Evolutionary conservation across 768 basidiomycete genomes (phyloP).

Genomic region (Leucocoprinus sp.): DNA sequence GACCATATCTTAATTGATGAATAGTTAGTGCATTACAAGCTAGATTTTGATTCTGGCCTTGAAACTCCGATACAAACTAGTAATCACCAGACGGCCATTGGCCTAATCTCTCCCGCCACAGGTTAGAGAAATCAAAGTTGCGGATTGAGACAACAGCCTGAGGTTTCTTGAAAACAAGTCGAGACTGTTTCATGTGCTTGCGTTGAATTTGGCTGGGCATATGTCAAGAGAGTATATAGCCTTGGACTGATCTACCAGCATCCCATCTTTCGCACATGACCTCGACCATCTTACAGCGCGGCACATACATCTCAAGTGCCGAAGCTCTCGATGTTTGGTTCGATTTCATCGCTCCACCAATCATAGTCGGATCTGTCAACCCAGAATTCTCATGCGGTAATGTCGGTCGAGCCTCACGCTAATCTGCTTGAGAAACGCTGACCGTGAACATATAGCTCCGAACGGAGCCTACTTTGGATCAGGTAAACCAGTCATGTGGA

Average conservation of each 20-base stretch:
- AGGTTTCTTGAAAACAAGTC: not conserved
- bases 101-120: too few relatives aligned
- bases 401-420: not conserved
- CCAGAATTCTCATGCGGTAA: not conserved
- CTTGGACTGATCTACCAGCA: not conserved
- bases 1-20: too few relatives aligned
- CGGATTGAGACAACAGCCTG: too few relatives aligned
- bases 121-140: too few relatives aligned
- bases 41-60: too few relatives aligned
- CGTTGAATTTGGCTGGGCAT: not conserved
- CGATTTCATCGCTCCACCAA: not conserved
- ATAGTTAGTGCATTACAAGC: too few relatives aligned
- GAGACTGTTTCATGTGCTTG: constrained; percentile 1
- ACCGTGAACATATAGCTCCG: not conserved
- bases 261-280: not conserved
- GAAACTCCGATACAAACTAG: too few relatives aligned
- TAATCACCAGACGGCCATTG: too few relatives aligned
- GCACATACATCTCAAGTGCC: not conserved
- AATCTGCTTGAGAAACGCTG: not conserved
- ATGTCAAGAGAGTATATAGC: not conserved
- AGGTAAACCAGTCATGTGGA: not conserved
- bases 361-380: not conserved
- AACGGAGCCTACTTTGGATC: constrained; percentile 1
- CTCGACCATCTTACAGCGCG: not conserved
- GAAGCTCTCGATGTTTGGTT: not conserved